Percentiles rank a stretch among this genome's conserved stretches.
phyloP scores from a whole-genome alignment of 306 rosid species.

The Lathyrus aphaca region DNA sequence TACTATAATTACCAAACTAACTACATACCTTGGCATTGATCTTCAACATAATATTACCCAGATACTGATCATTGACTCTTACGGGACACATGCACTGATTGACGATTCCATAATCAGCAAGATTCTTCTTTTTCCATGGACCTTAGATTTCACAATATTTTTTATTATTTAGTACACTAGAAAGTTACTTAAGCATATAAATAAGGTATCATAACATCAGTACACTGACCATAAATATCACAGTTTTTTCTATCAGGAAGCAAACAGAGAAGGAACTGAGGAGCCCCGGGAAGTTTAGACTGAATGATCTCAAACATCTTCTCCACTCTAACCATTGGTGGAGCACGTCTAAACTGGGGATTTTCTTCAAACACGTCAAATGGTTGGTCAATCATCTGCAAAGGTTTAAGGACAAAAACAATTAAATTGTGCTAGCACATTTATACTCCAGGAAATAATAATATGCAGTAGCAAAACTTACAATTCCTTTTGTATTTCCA shows the following conservation, averaged over 20 bases:
- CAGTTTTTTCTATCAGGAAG: constrained; percentile 92
- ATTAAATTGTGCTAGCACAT: constrained; percentile 14
- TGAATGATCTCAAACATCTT: constrained; percentile 83
- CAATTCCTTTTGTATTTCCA: constrained; percentile 76
- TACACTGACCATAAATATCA: constrained; percentile 76
- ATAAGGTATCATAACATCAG: not conserved
- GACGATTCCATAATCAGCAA: constrained; percentile 78
- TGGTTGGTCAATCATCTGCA: constrained; percentile 61
- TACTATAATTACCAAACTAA: not conserved
- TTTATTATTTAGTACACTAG: not conserved
- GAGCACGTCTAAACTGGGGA: constrained; percentile 80
- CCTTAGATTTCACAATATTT: constrained; percentile 50
- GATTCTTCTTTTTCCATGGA: constrained; percentile 91
- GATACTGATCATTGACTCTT: constrained; percentile 77
- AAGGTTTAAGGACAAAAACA: not conserved
- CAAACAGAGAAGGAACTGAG: constrained; percentile 80
- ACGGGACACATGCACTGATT: constrained; percentile 87
- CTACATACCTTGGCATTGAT: constrained; percentile 85
- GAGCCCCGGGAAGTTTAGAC: constrained; percentile 88
- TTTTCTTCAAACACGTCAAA: constrained; percentile 77
- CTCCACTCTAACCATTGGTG: constrained; percentile 89
- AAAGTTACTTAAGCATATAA: not conserved
- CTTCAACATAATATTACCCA: constrained; percentile 78
- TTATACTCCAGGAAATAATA: constrained; percentile 4
- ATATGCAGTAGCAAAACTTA: constrained; percentile 46